Conservation (phyloP, 192 early-diverging fungal genomes). For the Spinellus fusiger region DNA sequence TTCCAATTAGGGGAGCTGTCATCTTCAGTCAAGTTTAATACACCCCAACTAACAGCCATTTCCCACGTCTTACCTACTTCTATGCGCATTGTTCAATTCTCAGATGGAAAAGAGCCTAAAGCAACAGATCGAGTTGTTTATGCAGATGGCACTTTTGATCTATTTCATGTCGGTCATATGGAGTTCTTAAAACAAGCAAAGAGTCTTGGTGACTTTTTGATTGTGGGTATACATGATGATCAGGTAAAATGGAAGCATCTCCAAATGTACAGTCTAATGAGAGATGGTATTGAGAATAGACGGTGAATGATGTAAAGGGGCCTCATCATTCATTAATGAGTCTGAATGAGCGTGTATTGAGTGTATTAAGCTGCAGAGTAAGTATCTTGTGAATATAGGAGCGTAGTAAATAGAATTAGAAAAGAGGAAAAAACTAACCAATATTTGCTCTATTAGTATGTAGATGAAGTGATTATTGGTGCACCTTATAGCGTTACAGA, state of each 20-base stretch:
- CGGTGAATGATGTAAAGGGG: conserved; percentile 82
- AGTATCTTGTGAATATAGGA: conserved; percentile 16
- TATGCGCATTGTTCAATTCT: conserved; percentile 84
- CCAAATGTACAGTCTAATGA: neutral
- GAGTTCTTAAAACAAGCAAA: conserved; percentile 87
- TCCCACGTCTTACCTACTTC: conserved; percentile 89
- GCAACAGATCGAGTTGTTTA: conserved; percentile 81
- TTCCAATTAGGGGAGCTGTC: conserved; percentile 57
- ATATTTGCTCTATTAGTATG: conserved; percentile 49
- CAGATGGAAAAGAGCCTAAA: conserved; percentile 71
- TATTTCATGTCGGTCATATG: conserved; percentile 92
- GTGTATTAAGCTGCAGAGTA: conserved; percentile 89
- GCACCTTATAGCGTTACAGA: conserved; percentile 85
- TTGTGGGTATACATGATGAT: conserved; percentile 94
- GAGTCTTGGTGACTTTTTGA: conserved; percentile 79
- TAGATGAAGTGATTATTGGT: conserved; percentile 91
- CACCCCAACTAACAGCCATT: conserved; percentile 51
- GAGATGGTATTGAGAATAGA: conserved; percentile 29
- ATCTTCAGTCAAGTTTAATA: conserved; percentile 57
- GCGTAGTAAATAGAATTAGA: neutral
- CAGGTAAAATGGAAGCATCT: conserved; percentile 36
- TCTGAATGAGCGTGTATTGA: conserved; percentile 87
- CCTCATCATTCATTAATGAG: conserved; percentile 93
- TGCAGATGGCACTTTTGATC: conserved; percentile 95
- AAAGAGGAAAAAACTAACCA: neutral